phyloP scores from a whole-genome alignment of 257 asterid genomes.

The Dorcoceras hygrometricum region DNA sequence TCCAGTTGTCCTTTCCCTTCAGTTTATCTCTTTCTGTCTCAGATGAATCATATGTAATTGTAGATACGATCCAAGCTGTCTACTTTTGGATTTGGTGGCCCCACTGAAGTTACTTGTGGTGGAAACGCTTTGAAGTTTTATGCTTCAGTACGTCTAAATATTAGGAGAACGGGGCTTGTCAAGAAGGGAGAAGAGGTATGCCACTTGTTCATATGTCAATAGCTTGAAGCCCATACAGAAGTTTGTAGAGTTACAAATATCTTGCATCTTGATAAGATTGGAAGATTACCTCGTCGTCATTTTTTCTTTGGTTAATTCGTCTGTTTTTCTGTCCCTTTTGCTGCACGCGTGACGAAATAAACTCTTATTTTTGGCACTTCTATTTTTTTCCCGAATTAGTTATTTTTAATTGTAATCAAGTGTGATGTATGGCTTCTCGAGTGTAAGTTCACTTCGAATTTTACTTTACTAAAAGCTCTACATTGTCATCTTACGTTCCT shows the following conservation, averaged over 20 bases:
- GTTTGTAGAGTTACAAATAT: conserved; percentile 3
- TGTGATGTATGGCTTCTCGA: background rate
- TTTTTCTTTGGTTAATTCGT: conserved; percentile 8
- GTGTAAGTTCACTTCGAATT: background rate
- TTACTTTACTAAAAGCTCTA: background rate
- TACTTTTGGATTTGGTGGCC: conserved; percentile 85
- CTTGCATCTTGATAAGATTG: conserved; percentile 7
- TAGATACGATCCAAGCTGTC: conserved; percentile 83
- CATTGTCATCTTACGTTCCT: conserved; percentile 1
- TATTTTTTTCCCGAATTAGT: background rate
- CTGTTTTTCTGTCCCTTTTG: background rate
- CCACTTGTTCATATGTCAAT: conserved; percentile 18
- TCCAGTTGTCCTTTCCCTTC: background rate
- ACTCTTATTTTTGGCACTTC: background rate
- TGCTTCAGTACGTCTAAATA: conserved; percentile 90
- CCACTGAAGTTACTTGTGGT: conserved; percentile 95
- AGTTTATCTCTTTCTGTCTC: conserved; percentile 8
- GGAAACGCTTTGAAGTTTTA: conserved; percentile 98
- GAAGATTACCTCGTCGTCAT: background rate
- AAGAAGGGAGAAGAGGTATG: conserved; percentile 90
- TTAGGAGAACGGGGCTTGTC: conserved; percentile 78
- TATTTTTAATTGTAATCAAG: background rate
- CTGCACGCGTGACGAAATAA: background rate
- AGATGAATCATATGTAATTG: conserved; percentile 22
- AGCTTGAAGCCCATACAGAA: conserved; percentile 8